phyloP scores from a whole-genome alignment of 2,329 filamentous ascomycete species.

The Alternaria postmessia region DNA sequence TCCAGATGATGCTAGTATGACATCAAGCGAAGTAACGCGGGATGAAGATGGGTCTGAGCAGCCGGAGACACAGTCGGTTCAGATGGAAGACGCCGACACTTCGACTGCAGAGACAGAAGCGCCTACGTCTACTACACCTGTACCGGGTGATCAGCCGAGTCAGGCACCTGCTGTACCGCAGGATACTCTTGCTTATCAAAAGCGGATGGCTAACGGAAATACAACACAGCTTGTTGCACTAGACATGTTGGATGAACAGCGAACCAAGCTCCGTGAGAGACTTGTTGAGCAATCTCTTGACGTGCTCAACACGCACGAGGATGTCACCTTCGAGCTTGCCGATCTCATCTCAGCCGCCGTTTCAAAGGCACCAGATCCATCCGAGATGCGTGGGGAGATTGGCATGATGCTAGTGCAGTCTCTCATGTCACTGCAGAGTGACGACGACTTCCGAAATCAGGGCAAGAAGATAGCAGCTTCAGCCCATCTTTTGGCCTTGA shows the following conservation, averaged over 20 bases:
- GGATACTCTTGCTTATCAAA: constrained; percentile 45
- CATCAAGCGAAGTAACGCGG: constrained; percentile 35
- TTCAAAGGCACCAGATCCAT: constrained; percentile 66
- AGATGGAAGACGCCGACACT: constrained; percentile 50
- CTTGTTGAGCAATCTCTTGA: constrained; percentile 91
- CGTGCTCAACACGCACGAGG: constrained; percentile 85
- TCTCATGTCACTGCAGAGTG: constrained; percentile 72
- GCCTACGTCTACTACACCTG: constrained; percentile 24
- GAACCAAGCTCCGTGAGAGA: constrained; percentile 74
- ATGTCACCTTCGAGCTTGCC: constrained; percentile 87
- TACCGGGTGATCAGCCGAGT: constrained; percentile 27
- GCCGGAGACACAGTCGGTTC: constrained; percentile 47
- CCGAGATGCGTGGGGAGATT: constrained; percentile 72
- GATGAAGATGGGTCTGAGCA: constrained; percentile 39
- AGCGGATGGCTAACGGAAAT: constrained; percentile 44
- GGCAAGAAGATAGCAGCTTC: constrained; percentile 84
- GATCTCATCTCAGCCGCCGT: constrained; percentile 82
- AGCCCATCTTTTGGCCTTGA: constrained; percentile 86
- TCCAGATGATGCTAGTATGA: constrained; percentile 37
- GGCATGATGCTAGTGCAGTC: constrained; percentile 85
- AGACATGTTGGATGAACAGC: constrained; percentile 80
- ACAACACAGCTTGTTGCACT: constrained; percentile 63
- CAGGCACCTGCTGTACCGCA: constrained; percentile 24
- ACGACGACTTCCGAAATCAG: constrained; percentile 63
- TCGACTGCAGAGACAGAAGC: constrained; percentile 20